Evolutionary conservation across 345 rosid genomes (phyloP).

Genomic region (Lepidium africanum): DNA sequence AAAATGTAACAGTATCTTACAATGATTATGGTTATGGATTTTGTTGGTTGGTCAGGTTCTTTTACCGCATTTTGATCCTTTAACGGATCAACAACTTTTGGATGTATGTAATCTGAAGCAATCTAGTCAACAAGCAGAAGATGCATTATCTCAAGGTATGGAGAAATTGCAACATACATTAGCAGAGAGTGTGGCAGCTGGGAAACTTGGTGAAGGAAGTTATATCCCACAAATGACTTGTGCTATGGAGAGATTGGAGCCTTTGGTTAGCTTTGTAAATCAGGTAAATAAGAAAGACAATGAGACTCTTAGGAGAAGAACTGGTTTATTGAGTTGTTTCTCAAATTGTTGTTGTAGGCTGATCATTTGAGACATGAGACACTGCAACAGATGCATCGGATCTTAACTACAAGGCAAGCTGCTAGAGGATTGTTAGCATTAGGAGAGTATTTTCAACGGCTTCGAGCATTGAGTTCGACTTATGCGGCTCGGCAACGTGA

Average conservation of each 20-base stretch:
- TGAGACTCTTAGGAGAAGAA: neutral
- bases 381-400: constrained; percentile 66
- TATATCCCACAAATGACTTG: constrained; percentile 44
- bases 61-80: constrained; percentile 55
- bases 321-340: neutral
- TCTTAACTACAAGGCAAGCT: constrained; percentile 68
- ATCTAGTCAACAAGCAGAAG: constrained; percentile 96
- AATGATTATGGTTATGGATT: neutral
- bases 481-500: constrained; percentile 58
- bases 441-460: constrained; percentile 80
- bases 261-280: constrained; percentile 64
- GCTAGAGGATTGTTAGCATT: constrained; percentile 76
- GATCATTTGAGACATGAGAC: constrained; percentile 86
- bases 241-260: constrained; percentile 72
- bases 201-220: constrained; percentile 50
- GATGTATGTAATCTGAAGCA: constrained; percentile 43
- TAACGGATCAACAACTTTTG: constrained; percentile 53
- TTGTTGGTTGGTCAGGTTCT: constrained; percentile 45
- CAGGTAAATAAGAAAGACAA: constrained; percentile 42
- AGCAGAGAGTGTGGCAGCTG: constrained; percentile 58
- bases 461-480: constrained; percentile 55
- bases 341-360: constrained; percentile 42
- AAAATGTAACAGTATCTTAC: neutral
- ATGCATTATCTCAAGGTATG: constrained; percentile 91
- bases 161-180: constrained; percentile 72